Conservation (phyloP, 805 yeast species). For the Suhomyces xylopsoci region DNA sequence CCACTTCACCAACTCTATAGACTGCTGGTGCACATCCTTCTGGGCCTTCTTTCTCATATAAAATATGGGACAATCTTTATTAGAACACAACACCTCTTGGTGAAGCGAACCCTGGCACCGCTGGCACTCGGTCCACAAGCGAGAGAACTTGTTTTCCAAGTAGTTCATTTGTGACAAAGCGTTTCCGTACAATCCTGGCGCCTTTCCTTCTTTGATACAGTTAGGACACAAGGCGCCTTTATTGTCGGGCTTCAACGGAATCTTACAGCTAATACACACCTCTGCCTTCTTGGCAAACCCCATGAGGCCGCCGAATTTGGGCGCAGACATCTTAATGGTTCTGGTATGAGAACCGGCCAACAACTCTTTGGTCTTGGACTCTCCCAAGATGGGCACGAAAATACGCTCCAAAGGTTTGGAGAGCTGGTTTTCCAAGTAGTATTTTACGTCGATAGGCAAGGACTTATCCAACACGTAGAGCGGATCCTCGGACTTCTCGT, state of each 20-base stretch:
- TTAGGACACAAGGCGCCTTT: constrained; percentile 79
- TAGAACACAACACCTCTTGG: constrained; percentile 92
- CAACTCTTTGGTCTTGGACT: constrained; percentile 72
- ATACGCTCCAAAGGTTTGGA: constrained; percentile 91
- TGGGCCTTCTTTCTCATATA: constrained; percentile 92
- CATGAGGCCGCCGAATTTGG: constrained; percentile 85
- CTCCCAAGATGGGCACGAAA: constrained; percentile 93
- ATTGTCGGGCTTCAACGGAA: constrained; percentile 60
- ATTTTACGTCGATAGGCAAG: constrained; percentile 89
- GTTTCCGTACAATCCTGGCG: constrained; percentile 73
- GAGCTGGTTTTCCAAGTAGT: constrained; percentile 88
- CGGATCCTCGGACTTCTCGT: constrained; percentile 97
- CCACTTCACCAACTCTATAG: constrained; percentile 62
- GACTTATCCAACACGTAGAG: constrained; percentile 88
- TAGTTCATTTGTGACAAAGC: constrained; percentile 77
- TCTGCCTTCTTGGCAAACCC: constrained; percentile 87
- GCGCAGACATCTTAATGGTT: constrained; percentile 67
- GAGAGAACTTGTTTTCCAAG: constrained; percentile 75
- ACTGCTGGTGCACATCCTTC: constrained; percentile 60
- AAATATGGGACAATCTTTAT: constrained; percentile 95
- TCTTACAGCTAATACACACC: constrained; percentile 82
- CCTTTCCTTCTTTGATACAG: constrained; percentile 61
- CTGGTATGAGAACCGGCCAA: constrained; percentile 83
- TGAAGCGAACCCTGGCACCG: constrained; percentile 95
- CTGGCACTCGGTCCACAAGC: constrained; percentile 98